Base-by-base conservation (phyloP, 176 grass and related monocot genomes). In the Aegilops umbellulata region DNA sequence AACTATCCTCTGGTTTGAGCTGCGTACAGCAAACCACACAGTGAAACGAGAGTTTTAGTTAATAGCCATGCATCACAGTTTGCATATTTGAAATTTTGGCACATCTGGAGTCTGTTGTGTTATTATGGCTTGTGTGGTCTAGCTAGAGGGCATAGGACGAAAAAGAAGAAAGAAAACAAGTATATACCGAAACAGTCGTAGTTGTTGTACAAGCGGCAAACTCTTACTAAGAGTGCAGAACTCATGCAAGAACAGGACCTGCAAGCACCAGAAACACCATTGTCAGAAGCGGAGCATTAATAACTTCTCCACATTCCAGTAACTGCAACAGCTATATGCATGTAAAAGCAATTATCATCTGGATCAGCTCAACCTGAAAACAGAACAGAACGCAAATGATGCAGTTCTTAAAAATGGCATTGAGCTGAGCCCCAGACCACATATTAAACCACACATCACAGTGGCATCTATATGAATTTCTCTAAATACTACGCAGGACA, bases 161-260 rank as follows among this genome's bases (percentile, higher is more conserved):
- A 57, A 53, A 51, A 78, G 19, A 36, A 79, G 23, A 38, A 72
- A 86, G 42, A 17, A 78, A 92, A 38, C 15, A 39, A 82, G n/a
- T 68, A 88, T 92, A 26, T 93, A 96, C 97, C 94, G 87, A 74
- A 94, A 97, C 80, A 99, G 74, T 46, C 97, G 92, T 77, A 99
- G 78, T 75, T 99, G 97, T 82, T 99, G 97, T 83, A 96, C 97
- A 88, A 94, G 85, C 23, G 90, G 94, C 77, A 99, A 86, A 89
- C 97, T 99, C 89, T 97, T 99, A 90, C 94, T 94, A 47, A 99
- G 90, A 80, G 94, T 89, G 80, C 97, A 97, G 89, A 99, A 97
- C 44, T 99, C 97, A 79, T 94, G 97, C 89, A 99, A 94, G 85
- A 99, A 99, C 32, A 93, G 83, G 71, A 99, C 94, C 97, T 99